phyloP scores from a whole-genome alignment of 1,139 yeast species.

The Kodamaea suecica region DNA sequence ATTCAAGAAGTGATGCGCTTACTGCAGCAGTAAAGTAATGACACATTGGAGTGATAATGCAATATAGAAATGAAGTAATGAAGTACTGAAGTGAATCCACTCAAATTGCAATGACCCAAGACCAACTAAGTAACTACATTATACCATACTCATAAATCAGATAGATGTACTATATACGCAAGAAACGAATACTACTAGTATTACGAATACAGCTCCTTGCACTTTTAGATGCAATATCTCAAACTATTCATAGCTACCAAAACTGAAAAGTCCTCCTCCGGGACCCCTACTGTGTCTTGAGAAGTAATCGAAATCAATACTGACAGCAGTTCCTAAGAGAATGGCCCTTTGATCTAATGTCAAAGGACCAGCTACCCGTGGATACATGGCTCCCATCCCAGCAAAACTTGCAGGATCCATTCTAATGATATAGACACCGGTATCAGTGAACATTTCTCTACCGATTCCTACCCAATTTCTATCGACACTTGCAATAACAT shows the following conservation, averaged over 20 bases:
- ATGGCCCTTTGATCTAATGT: conserved; percentile 83
- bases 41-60: too few relatives aligned
- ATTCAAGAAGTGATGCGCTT: conserved; percentile 3
- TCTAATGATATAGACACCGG: conserved; percentile 84
- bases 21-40: too few relatives aligned
- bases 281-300: conserved; percentile 75
- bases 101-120: too few relatives aligned
- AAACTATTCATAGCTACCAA: conserved; percentile 23
- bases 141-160: too few relatives aligned
- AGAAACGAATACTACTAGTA: too few relatives aligned
- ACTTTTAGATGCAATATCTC: too few relatives aligned
- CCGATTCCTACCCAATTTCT: conserved; percentile 95
- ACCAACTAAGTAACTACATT: too few relatives aligned
- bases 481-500: conserved; percentile 72
- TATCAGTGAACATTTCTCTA: conserved; percentile 88
- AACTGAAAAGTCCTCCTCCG: conserved; percentile 37
- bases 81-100: too few relatives aligned
- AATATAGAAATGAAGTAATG: too few relatives aligned
- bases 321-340: conserved; percentile 79
- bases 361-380: conserved; percentile 45
- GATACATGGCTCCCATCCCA: conserved; percentile 43
- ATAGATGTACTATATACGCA: too few relatives aligned
- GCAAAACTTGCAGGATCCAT: conserved; percentile 71
- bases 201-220: too few relatives aligned
- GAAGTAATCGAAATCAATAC: conserved; percentile 93